Evolutionary conservation across 805 yeast species (phyloP), one percentile per base, ranked within the genome.

Genomic region (Cephaloascus albidus): DNA sequence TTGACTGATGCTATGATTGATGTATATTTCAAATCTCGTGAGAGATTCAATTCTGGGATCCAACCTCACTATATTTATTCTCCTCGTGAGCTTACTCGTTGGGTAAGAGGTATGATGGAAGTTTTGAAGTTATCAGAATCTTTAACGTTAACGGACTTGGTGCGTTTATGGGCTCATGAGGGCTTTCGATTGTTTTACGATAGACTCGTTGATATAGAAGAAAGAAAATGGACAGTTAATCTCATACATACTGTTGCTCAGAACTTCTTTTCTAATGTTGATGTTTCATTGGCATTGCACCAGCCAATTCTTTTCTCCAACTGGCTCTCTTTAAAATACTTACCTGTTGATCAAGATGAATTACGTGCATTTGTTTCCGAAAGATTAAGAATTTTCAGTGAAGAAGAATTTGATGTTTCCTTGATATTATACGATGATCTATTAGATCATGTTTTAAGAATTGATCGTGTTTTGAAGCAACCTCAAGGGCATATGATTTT

Each of bases 61-160:
- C 75, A 68, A 23, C 60, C 74, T 1, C 90, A 85, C 51, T 86
- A 87, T 49, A 62, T 85, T 1, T 83, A 81, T 52, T 81, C 94
- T 18, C 97, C 97, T 0, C 76, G 97, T 55, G 97, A 89, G 54
- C 66, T 89, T 12, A 87, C 97, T 0, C 64, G 97, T 41, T 86
- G 95, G 94, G 66, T 76, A 1, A 69, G 83, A 42, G 95, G 96
- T n/a, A 57, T 89, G 1, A 68, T 75, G 36, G 73, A 70, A 28
- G 76, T 78, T 0, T 48, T 73, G 26, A 56, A 49, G 39, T 62
- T 58, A 6, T 55, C 57, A 3, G 67, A 63, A 1, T 52, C 59
- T 12, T 45, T 66, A 5, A 43, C 57, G 1, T 50, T 78, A 18
- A 58, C 60, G 3, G 70, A 66, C 0, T 54, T 87, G 17, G 53